phyloP scores from a whole-genome alignment of 495 filamentous ascomycete genomes.

The Letharia lupina region DNA sequence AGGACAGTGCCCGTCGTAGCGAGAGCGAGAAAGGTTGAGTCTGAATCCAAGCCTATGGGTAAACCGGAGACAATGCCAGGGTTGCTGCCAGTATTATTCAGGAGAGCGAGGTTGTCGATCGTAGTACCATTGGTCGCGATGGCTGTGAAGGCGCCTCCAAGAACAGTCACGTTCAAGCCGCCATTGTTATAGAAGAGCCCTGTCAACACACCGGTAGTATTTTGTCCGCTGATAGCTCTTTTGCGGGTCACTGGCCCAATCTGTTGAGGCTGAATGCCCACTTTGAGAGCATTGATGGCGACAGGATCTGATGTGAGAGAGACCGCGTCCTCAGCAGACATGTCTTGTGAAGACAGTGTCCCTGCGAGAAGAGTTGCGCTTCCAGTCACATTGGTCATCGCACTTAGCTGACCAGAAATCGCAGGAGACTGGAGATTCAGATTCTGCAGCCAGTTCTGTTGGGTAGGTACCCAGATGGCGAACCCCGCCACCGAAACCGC shows the following conservation, averaged over 20 bases:
- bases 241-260: slow-evolving; percentile 40
- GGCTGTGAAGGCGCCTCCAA: slow-evolving; percentile 81
- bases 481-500: slow-evolving; percentile 62
- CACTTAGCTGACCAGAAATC: slow-evolving; percentile 62
- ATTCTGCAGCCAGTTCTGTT: slow-evolving; percentile 80
- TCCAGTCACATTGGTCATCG: slow-evolving; percentile 53
- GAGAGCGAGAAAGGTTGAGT: slow-evolving; percentile 69
- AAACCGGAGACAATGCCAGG: slow-evolving; percentile 55
- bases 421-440: slow-evolving; percentile 56
- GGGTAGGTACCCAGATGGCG: slow-evolving; percentile 89
- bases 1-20: slow-evolving; percentile 58
- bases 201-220: slow-evolving; percentile 55
- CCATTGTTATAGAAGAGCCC: slow-evolving; percentile 67
- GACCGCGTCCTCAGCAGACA: slow-evolving; percentile 61
- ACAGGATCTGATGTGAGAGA: slow-evolving; percentile 48
- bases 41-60: slow-evolving; percentile 51
- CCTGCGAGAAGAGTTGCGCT: slow-evolving; percentile 66
- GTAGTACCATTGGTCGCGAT: slow-evolving; percentile 58
- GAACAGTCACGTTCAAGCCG: slow-evolving; percentile 69
- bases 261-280: slow-evolving; percentile 45
- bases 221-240: slow-evolving; percentile 46
- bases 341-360: slow-evolving; percentile 59
- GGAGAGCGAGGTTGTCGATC: slow-evolving; percentile 69
- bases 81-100: slow-evolving; percentile 54
- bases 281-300: slow-evolving; percentile 46